Evolutionary conservation across 164 flowering plant species (phyloP).

Genomic region (Protea cynaroides): DNA sequence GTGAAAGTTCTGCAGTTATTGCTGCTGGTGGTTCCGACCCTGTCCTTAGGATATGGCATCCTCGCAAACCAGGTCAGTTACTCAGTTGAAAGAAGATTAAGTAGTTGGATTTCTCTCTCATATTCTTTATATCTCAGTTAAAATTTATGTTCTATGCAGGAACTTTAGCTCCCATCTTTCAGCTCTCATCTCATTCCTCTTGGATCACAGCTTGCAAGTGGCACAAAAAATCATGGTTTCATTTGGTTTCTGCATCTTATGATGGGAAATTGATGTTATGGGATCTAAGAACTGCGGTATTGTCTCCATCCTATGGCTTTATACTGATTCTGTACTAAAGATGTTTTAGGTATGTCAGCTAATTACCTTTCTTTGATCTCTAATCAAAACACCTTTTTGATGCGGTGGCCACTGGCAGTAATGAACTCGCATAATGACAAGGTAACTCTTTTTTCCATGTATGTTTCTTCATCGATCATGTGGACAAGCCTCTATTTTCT

Average conservation of each 20-base stretch:
- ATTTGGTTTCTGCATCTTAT: slow-evolving; percentile 79
- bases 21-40: slow-evolving; percentile 93
- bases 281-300: slow-evolving; percentile 96
- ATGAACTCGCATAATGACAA: slow-evolving; percentile 78
- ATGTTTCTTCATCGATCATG: neutral
- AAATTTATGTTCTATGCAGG: slow-evolving; percentile 36
- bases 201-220: slow-evolving; percentile 97
- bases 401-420: slow-evolving; percentile 83
- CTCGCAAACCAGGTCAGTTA: slow-evolving; percentile 82
- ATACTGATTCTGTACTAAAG: no score
- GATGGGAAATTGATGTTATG: slow-evolving; percentile 97
- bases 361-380: slow-evolving; percentile 2
- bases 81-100: no score
- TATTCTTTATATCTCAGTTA: neutral
- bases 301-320: slow-evolving; percentile 1
- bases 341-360: neutral
- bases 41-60: slow-evolving; percentile 90
- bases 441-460: slow-evolving; percentile 33
- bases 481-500: neutral
- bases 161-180: slow-evolving; percentile 68
- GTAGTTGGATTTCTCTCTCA: neutral
- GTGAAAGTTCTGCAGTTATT: slow-evolving; percentile 78
- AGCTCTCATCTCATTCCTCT: slow-evolving; percentile 75
- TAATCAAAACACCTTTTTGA: slow-evolving; percentile 10
- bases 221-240: slow-evolving; percentile 72